Evolutionary conservation across 441 rosid genomes (phyloP).

Genomic region (Bruguiera hainesii): DNA sequence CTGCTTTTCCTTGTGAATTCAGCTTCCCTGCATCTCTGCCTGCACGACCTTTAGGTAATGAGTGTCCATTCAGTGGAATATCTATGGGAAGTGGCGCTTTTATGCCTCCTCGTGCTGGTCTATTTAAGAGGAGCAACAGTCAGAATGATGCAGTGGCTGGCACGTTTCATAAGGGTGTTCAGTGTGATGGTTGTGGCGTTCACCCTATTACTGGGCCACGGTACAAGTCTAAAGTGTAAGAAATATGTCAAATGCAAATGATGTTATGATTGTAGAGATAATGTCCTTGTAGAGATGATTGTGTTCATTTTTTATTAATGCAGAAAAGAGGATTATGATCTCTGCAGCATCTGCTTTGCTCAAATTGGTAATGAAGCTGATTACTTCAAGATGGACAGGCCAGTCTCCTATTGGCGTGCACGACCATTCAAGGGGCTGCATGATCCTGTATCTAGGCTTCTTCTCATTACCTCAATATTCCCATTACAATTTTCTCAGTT

Average conservation of each 20-base stretch:
- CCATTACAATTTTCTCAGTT: neutral
- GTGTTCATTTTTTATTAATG: slow-evolving; percentile 13
- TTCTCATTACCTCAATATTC: neutral
- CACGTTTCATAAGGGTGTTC: slow-evolving; percentile 71
- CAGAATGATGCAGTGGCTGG: slow-evolving; percentile 36
- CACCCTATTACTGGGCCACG: slow-evolving; percentile 87
- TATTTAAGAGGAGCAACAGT: slow-evolving; percentile 29
- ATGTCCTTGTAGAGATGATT: slow-evolving; percentile 3
- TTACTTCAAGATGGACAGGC: slow-evolving; percentile 67
- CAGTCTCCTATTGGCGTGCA: slow-evolving; percentile 35
- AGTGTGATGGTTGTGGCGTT: slow-evolving; percentile 86
- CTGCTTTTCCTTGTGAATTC: slow-evolving; percentile 16
- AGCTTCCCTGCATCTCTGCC: neutral
- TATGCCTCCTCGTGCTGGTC: slow-evolving; percentile 16
- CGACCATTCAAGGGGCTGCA: slow-evolving; percentile 33
- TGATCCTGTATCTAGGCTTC: slow-evolving; percentile 32
- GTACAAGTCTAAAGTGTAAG: slow-evolving; percentile 90
- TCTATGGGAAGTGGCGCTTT: slow-evolving; percentile 24
- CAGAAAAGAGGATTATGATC: slow-evolving; percentile 83
- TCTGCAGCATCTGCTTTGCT: slow-evolving; percentile 75
- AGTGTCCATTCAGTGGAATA: slow-evolving; percentile 63
- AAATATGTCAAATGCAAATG: neutral
- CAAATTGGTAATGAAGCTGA: slow-evolving; percentile 68
- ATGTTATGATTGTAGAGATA: neutral
- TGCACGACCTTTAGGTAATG: slow-evolving; percentile 28